These are phyloP conservation scores for Leptodontidium sp. DNA, from an alignment of 2,329 filamentous ascomycete genomes.

Conservation along the genomic window DNA sequence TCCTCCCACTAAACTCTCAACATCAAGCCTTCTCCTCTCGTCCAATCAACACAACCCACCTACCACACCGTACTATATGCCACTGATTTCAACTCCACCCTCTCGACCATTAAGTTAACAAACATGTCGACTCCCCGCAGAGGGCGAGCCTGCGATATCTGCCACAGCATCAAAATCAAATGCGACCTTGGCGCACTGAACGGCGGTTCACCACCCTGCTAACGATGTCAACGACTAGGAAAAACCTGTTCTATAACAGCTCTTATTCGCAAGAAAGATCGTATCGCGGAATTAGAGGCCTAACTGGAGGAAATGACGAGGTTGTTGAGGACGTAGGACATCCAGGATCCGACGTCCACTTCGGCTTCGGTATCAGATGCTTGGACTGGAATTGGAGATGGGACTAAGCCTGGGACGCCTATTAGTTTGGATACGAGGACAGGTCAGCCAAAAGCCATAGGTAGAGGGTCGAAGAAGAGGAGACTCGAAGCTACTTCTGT, in stretches of 20 bases:
- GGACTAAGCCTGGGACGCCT: background rate
- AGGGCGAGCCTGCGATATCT: conserved; percentile 19
- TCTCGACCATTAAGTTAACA: background rate
- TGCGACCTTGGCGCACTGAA: conserved; percentile 20
- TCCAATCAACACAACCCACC: background rate
- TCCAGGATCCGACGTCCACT: background rate
- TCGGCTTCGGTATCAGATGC: background rate
- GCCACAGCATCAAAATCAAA: conserved; percentile 26
- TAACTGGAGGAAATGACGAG: conserved; percentile 24
- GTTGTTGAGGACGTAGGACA: conserved; percentile 17
- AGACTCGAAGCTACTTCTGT: background rate
- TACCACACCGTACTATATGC: too few species aligned
- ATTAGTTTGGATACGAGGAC: background rate
- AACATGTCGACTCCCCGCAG: conserved; percentile 16
- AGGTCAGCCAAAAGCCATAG: background rate
- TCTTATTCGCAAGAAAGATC: conserved; percentile 21
- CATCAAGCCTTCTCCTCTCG: background rate
- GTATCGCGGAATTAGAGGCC: conserved; percentile 24
- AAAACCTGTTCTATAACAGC: conserved; percentile 22
- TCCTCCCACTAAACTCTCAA: background rate
- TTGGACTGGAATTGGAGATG: background rate
- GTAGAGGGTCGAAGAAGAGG: conserved; percentile 10
- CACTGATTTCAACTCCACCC: too few species aligned
- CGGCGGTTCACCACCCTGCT: conserved; percentile 12
- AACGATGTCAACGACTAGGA: conserved; percentile 21